Evolutionary conservation across 768 basidiomycete genomes (phyloP), one percentile per base, ranked within the genome.

Genomic region (Mycena chlorophos): DNA sequence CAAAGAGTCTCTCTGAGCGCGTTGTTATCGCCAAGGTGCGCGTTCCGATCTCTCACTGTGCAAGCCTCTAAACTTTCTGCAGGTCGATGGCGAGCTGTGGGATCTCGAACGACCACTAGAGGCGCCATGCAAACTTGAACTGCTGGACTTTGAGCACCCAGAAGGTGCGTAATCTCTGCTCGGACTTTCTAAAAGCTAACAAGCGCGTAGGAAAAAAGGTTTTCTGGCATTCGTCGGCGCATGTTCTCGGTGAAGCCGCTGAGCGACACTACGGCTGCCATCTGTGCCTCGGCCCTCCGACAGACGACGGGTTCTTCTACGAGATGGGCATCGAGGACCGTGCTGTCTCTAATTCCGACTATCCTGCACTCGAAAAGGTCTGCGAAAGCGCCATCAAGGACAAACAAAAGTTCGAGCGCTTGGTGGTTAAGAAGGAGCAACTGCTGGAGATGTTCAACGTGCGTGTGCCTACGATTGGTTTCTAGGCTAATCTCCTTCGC

Each of bases 171-270:
- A 34, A 19, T 31, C 25, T 19, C 47, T 13, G 25, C 30, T 17
- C 14, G 4, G 19, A 10, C 25, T 19, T 40, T 29, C 34, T 47
- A 26, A 46, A 39, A 39, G 14, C 38, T 38, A 49, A 23, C 28
- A 30, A 20, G 52, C 22, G 49, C 46, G 51, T 71, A 87, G 94
- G 96, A 56, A 94, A 98, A 73, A 89, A 88, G 65, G 97, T 99
- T 6, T 99, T 98, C 78, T 99, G 97, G 97, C 97, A 98, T 71
- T 98, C 97, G 17, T 98, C 95, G 23, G 97, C 97, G 0, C 97
- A 98, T 73, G 94, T 98, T 54, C 82, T 99, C 17, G 97, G 97
- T 42, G 97, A 99, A 73, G 90, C 96, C 52, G 85, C 94, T 38
- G 97, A 99, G 73, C 83, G 90, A 51, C 94, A 97, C 69, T 96